Base-by-base conservation (phyloP, 2,329 filamentous ascomycete genomes). In the Fusarium penzigii region DNA sequence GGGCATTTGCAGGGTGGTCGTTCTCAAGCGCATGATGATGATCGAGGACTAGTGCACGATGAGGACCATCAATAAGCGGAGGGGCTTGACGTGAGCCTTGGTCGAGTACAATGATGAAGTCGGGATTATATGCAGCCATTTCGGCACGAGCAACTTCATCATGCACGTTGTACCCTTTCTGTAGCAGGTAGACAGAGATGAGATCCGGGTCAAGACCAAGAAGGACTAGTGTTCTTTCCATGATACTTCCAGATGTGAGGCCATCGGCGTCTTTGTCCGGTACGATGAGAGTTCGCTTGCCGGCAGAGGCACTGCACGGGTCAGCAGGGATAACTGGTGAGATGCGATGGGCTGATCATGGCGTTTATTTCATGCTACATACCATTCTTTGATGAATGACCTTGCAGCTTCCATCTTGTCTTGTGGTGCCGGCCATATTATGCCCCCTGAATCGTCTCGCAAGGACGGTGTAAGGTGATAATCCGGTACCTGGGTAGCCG, bases 201-300 rank as follows among this genome's bases (percentile, higher is more conserved):
- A 80, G 68, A 7, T 74, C 67, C 8, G 74, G 57, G 10, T 78
- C 67, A 1, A 88, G 74, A 2, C 85, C 85, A 1, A 89, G 78
- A 2, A 81, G 69, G 2, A 79, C 67, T 4, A 89, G 72, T 0
- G 84, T 87, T 49, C 79, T 80, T 49, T 82, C 74, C 2, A 89
- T 65, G 29, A 88, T 88, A 1, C 80, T 80, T 1, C 86, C 86
- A 2, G 85, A 82, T 2, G 80, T 80, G 3, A 89, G 72, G 0
- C 86, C 86, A 66, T 89, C 86, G 3, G 84, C 84, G 59, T 88
- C 85, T 62, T 88, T 88, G 64, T 89, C 86, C 0, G 86, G 86
- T 0, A 88, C 76, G 13, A 89, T 83, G 16, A 88, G 68, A 1
- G 79, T 81, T 36, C 70, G 74, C 50, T 81, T 75, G 10, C 76